Conservation (phyloP, 768 basidiomycete genomes). For the Kwoniella dendrophila region DNA sequence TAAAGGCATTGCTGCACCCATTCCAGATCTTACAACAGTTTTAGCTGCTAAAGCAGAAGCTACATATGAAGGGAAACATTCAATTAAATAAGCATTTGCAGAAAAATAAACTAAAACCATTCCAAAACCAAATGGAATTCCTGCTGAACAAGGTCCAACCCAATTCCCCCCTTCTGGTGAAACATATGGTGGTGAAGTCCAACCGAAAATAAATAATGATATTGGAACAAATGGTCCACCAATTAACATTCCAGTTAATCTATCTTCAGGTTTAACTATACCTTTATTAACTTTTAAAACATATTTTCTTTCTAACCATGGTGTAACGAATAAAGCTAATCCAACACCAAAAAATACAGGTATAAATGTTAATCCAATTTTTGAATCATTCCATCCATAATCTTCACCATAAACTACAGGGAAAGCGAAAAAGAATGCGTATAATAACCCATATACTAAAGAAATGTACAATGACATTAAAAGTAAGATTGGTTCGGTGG, state of each 20-base stretch:
- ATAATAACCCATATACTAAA: slow-evolving; percentile 45
- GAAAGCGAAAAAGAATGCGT: slow-evolving; percentile 50
- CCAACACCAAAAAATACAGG: slow-evolving; percentile 41
- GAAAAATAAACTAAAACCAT: slow-evolving; percentile 54
- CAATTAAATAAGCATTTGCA: slow-evolving; percentile 45
- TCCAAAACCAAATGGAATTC: slow-evolving; percentile 47
- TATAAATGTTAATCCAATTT: slow-evolving; percentile 37
- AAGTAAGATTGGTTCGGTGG: slow-evolving; percentile 51
- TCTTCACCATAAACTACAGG: slow-evolving; percentile 41
- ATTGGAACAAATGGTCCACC: slow-evolving; percentile 48
- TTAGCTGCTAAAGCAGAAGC: slow-evolving; percentile 54
- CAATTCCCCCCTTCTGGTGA: slow-evolving; percentile 27
- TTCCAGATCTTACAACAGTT: slow-evolving; percentile 46
- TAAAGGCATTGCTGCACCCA: slow-evolving; percentile 46
- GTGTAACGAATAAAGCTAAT: slow-evolving; percentile 37
- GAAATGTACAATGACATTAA: slow-evolving; percentile 46
- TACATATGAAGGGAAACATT: slow-evolving; percentile 49
- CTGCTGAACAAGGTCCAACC: slow-evolving; percentile 39
- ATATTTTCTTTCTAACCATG: slow-evolving; percentile 27
- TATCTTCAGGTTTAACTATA: slow-evolving; percentile 50
- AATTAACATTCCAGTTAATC: slow-evolving; percentile 32
- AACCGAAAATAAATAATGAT: slow-evolving; percentile 50
- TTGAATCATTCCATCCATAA: slow-evolving; percentile 38
- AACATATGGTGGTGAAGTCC: slow-evolving; percentile 40
- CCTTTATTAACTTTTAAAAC: slow-evolving; percentile 21